Base-by-base conservation (phyloP, 257 asterid species). In the Lithospermum erythrorhizon region DNA sequence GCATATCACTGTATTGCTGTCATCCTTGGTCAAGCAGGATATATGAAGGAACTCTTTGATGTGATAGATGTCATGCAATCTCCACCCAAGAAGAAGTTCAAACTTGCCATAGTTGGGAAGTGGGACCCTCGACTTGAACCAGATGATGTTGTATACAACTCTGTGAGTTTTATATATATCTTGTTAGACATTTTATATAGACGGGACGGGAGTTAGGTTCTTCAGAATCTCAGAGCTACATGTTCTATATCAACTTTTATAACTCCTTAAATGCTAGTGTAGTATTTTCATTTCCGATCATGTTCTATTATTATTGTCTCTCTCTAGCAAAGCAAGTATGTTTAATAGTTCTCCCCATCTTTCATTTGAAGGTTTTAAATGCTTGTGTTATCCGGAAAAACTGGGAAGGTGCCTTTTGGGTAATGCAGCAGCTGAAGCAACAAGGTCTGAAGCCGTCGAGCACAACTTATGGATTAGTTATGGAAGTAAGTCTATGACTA, bases 321-420 rank as follows among this genome's bases (percentile, higher is more conserved):
- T 72, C 25, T 41, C 25, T 41, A 61, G 58, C 49, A 55, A 53
- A 65, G 35, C n/a, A 21, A 45, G 49, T 54, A 37, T 63, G 29
- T 58, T 58, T 15, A 65, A 60, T 20, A 61, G 25, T 49, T 24
- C 35, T 52, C 55, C 27, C 53, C 67, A 57, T 51, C 62, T 58
- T 61, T 57, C 63, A 24, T 65, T 47, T 71, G 52, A 69, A 91
- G 96, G 90, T 91, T 55, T 82, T 88, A 58, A 91, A 86, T 81
- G 98, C 96, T 22, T 91, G 98, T 75, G 95, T 77, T 59, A 78
- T 72, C 58, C 86, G 95, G 64, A 57, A 88, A 73, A 88, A 79
- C 29, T 88, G 94, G 96, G 96, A 91, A 82, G 98, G 96, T 21
- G 98, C 98, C 21, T 88, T 91, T 75, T 91, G 96, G 98, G 98